These are phyloP conservation scores for Quercus suber DNA, from an alignment of 306 rosid species.

Conservation along the genomic window DNA sequence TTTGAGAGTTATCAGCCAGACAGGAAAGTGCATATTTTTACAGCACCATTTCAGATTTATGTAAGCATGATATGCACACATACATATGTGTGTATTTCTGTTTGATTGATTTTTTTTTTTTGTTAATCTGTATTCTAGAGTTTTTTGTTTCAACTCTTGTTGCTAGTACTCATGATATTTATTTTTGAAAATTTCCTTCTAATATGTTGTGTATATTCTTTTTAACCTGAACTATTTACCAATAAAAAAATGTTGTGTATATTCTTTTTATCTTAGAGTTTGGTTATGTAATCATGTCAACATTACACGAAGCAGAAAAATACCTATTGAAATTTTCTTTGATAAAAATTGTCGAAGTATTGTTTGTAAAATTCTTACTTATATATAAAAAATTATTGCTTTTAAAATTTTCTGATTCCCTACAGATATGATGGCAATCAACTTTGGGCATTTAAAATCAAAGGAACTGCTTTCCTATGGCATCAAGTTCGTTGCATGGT, in stretches of 20 bases:
- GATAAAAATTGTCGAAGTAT: neutral
- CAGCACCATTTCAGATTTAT: neutral
- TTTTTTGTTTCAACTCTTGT: neutral
- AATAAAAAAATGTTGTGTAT: neutral
- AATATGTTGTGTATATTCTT: neutral
- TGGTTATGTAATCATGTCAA: neutral
- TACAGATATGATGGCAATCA: slow-evolving; percentile 65
- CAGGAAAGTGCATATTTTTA: neutral
- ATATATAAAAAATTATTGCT: neutral
- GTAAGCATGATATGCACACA: neutral
- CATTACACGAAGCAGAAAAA: neutral
- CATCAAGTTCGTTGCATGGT: slow-evolving; percentile 98
- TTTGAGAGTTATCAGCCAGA: neutral
- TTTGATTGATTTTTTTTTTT: neutral
- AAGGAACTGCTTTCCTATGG: slow-evolving; percentile 95
- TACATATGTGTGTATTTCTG: neutral
- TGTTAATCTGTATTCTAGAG: neutral
- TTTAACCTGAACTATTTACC: neutral
- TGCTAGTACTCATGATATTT: neutral
- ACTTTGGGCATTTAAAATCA: slow-evolving; percentile 73
- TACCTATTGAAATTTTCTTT: neutral
- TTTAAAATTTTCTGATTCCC: slow-evolving; percentile 11
- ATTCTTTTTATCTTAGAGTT: neutral
- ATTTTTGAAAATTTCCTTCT: neutral
- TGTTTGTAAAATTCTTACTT: neutral